Evolutionary conservation across 2,329 filamentous ascomycete genomes (phyloP), one percentile per base, ranked within the genome.

Genomic region (Peltaster fructicola): DNA sequence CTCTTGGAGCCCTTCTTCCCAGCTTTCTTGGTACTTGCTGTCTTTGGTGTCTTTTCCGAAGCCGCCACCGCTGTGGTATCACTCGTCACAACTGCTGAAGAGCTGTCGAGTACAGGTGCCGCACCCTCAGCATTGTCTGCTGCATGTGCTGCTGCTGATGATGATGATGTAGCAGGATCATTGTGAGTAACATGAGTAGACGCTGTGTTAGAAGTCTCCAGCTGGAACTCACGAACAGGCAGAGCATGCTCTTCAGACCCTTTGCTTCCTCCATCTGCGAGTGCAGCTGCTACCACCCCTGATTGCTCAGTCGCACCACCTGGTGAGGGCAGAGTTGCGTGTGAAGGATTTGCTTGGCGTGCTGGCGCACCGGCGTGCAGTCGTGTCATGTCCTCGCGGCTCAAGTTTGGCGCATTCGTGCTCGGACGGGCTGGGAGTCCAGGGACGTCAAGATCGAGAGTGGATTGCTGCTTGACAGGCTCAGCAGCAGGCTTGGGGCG

Each of bases 341-440:
- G 24, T 10, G 24, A 16, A 13, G 30, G 19, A 21, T 35, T 30
- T 31, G 37, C 28, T 25, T 23, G 51, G 48, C 25, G 38, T 22
- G 52, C 43, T 22, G 59, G 48, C 32, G 51, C 40, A 39, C 61
- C 61, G 52, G 61, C 52, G 41, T 69, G 65, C 51, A 68, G 54
- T 39, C 64, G 61, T 34, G 66, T 61, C 53, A 68, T 55, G 32
- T 63, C 57, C 30, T 57, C 59, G 20, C 58, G 53, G 37, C 61
- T 65, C 30, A 64, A 52, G 27, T 53, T 53, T 14, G 63, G 61
- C 9, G 61, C 59, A 31, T 56, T 59, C 40, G 72, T 68, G 7
- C 59, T 54, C 9, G 69, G 69, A 25, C 69, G 58, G 34, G 70
- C 65, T 3, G 69, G 69, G 20, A 74, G 56, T 28, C 66, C 63